Conservation (phyloP, 345 rosid genomes). For the Eucalyptus paniculata region DNA sequence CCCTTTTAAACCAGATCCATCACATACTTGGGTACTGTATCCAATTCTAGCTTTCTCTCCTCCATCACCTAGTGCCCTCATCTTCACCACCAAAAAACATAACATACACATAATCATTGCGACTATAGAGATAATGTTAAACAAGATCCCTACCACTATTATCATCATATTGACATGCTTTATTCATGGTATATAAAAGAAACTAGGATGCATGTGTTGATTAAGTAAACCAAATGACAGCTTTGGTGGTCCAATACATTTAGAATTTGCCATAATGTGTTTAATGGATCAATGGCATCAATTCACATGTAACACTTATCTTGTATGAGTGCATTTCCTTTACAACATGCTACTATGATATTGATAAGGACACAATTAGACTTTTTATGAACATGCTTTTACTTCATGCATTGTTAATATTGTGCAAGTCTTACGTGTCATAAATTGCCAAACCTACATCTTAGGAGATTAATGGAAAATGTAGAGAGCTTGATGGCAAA, state of each 20-base stretch:
- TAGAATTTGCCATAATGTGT: not conserved
- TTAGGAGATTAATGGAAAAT: not conserved
- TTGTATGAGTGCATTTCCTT: not conserved
- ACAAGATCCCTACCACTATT: not conserved
- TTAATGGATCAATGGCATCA: not conserved
- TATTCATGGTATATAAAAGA: not conserved
- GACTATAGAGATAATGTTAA: not conserved
- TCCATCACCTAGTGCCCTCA: not conserved
- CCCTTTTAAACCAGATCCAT: not conserved
- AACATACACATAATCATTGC: not conserved
- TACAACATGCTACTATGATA: not conserved
- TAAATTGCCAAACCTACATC: not conserved
- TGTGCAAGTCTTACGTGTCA: not conserved
- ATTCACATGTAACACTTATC: not conserved
- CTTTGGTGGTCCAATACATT: not conserved
- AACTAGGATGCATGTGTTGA: not conserved
- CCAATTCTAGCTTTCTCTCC: not conserved
- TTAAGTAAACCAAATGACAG: not conserved
- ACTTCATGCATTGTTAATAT: not conserved
- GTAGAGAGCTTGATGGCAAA: not conserved
- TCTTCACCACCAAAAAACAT: not conserved
- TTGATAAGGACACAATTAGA: not conserved
- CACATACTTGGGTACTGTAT: not conserved
- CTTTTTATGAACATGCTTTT: not conserved
- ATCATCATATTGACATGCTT: not conserved